Evolutionary conservation across 371 early-diverging fungal genomes (phyloP), one percentile per base, ranked within the genome.

Genomic region (Rhizopus arrhizus): DNA sequence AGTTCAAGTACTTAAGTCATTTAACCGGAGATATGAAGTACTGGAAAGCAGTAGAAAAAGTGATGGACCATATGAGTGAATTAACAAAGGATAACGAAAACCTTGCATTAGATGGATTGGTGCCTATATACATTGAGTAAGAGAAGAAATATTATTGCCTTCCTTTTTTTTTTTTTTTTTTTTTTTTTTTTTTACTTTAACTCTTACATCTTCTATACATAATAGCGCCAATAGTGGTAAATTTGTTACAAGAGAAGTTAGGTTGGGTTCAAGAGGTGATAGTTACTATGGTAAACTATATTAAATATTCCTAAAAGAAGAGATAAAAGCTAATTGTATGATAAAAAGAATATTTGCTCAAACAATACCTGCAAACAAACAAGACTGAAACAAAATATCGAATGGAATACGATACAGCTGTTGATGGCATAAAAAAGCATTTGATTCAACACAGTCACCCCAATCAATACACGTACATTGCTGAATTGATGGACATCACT

Each of bases 261-360:
- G 86, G 4, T 65, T 95, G 16, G 96, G 98, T 5, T 88, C 91
- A 3, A 78, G 86, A 12, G 94, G 94, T 0, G 96, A 97, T 63
- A 91, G 92, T 61, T 97, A 94, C 72, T 97, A 96, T 79, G 88
- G 86, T 84, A 81, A 68, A 15, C 0, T 48, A 49, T 28, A 41
- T 36, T 3, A 36, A n/a, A n/a, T 22, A n/a, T n/a, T n/a, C n/a
- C n/a, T n/a, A n/a, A n/a, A n/a, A n/a, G n/a, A n/a, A n/a, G n/a
- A n/a, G n/a, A n/a, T n/a, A n/a, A n/a, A n/a, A n/a, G n/a, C n/a
- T n/a, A n/a, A n/a, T n/a, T n/a, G n/a, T n/a, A n/a, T n/a, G n/a
- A n/a, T n/a, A n/a, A n/a, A 29, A 69, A 86, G 96, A 97, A 79
- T 97, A 97, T 66, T 73, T 94, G 48, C 81, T 91, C 33, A 97